Evolutionary conservation across 306 rosid genomes (phyloP), one percentile per base, ranked within the genome.

Genomic region (Abrus precatorius): DNA sequence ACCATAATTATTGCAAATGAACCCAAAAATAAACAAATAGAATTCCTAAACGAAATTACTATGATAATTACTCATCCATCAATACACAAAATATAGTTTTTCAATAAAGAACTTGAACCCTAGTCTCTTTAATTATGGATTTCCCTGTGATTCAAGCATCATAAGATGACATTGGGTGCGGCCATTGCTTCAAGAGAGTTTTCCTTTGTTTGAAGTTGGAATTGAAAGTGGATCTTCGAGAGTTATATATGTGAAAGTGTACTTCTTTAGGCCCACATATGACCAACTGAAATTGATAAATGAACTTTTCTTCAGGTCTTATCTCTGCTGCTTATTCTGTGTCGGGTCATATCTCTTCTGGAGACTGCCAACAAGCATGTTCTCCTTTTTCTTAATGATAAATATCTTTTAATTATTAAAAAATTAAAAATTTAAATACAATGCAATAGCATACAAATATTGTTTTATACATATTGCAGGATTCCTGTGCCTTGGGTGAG

Each of bases 31-130:
- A 70, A 49, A 50, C 45, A 33, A 49, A 70, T 70, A 70, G 53
- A 50, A 32, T 49, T 33, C 32, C 45, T 47, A 70, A 48, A 67
- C 44, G 54, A 67, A 47, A 69, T 69, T 33, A 13, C 47, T 50
- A 9, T 3, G 28, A 33, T 12, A 33, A 50, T 33, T 32, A 50
- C 40, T 70, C n/a, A 70, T 30, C 74, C 28, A 47, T 11, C 74
- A 45, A 69, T 69, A 30, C 33, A 45, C 29, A 14, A 65, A 40
- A 41, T 14, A 20, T 6, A 63, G 27, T 9, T 20, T 8, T 43
- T 5, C 73, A 29, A 28, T 45, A 27, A 27, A 43, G 27, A 44
- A 68, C 40, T 44, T 13, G 14, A 68, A 8, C 6, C 14, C 9
- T 50, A 54, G 32, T 43, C 40, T 44, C 28, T n/a, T n/a, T 45